These are phyloP conservation scores for Daldinia grandis DNA, from an alignment of 495 filamentous ascomycete species.

Conservation along the genomic window DNA sequence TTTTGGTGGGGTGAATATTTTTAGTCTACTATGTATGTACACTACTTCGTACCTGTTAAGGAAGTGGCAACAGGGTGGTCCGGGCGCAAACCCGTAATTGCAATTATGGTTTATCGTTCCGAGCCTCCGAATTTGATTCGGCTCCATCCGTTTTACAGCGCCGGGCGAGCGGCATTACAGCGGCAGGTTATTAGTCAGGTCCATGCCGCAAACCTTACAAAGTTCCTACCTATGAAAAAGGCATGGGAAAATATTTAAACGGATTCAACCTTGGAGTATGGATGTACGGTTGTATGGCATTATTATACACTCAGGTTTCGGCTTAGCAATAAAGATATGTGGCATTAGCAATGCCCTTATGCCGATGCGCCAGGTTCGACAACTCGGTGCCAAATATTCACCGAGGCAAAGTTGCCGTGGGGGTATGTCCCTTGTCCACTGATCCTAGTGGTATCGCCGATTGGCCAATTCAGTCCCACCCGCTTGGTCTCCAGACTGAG, in stretches of 20 bases:
- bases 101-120: constrained; percentile 29
- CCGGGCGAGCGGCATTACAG: constrained; percentile 39
- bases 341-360: constrained; percentile 27
- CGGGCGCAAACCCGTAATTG: background rate
- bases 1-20: constrained; percentile 46
- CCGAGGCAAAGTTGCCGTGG: constrained; percentile 40
- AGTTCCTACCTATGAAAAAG: background rate
- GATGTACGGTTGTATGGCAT: background rate
- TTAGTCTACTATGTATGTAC: too few species aligned
- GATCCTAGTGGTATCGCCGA: constrained; percentile 25
- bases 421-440: constrained; percentile 20
- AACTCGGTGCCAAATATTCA: constrained; percentile 33
- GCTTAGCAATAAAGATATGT: background rate
- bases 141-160: constrained; percentile 25
- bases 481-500: constrained; percentile 39
- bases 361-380: constrained; percentile 18
- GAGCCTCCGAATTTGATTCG: constrained; percentile 40
- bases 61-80: background rate
- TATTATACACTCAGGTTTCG: background rate
- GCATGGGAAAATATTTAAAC: background rate
- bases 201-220: constrained; percentile 12
- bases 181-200: constrained; percentile 5
- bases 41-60: background rate
- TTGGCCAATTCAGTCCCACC: constrained; percentile 43
- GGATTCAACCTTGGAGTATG: background rate